Conservation (phyloP, 306 rosid genomes). For the Adenanthera pavonina region DNA sequence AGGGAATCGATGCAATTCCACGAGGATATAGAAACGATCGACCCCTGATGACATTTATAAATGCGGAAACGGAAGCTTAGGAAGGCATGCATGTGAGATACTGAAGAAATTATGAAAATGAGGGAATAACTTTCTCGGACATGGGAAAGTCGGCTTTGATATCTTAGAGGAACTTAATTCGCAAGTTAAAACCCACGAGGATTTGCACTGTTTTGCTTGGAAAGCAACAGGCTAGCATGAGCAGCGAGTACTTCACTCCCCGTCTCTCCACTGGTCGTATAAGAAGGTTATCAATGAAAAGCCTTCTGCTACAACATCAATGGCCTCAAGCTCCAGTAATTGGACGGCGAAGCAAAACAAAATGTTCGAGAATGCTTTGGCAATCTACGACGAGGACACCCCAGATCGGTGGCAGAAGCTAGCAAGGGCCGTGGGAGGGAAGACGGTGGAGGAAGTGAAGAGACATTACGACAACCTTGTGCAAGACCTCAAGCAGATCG, state of each 20-base stretch:
- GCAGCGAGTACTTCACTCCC: neutral
- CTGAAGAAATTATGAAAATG: neutral
- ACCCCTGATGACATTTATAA: neutral
- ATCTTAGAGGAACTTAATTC: neutral
- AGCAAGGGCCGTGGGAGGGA: conserved; percentile 82
- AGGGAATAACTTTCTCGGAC: neutral
- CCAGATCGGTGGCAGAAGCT: conserved; percentile 86
- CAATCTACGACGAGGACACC: conserved; percentile 67
- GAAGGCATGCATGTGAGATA: neutral
- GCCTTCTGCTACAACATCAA: neutral
- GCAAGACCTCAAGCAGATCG: conserved; percentile 75
- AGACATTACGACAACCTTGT: conserved; percentile 75
- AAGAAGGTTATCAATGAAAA: neutral
- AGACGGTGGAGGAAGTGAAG: conserved; percentile 84
- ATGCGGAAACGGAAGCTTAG: neutral
- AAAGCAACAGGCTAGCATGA: neutral
- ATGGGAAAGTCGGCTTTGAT: neutral
- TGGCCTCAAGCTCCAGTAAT: conserved; percentile 55
- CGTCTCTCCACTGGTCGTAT: neutral
- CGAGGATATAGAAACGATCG: neutral
- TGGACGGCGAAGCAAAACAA: conserved; percentile 93
- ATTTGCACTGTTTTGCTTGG: neutral
- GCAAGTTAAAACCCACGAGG: neutral
- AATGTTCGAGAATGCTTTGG: conserved; percentile 83
- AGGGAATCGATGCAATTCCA: neutral